Evolutionary conservation across 2,329 filamentous ascomycete species (phyloP).

Genomic region (Teratosphaeria destructans): DNA sequence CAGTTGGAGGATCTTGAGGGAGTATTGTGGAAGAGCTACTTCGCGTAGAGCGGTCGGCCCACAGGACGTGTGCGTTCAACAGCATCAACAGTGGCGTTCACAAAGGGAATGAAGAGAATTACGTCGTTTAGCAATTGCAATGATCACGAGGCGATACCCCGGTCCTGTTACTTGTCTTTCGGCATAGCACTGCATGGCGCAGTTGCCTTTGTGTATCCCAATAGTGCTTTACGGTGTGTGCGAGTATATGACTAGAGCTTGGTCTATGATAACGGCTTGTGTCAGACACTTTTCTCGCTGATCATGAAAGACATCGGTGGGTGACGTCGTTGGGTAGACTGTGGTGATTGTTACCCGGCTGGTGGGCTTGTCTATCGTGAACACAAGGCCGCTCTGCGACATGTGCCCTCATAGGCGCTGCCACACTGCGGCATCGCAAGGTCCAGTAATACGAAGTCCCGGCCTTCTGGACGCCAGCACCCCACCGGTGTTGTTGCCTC

Average conservation of each 20-base stretch:
- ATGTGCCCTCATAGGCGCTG: neutral
- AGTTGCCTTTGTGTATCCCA: neutral
- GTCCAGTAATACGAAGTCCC: neutral
- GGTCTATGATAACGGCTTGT: neutral
- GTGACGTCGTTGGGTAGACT: neutral
- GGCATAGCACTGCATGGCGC: neutral
- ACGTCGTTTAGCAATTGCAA: neutral
- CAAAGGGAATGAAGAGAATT: neutral
- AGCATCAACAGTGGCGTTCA: neutral
- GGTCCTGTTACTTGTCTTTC: neutral
- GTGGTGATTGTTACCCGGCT: neutral
- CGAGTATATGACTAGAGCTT: neutral
- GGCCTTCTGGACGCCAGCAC: neutral
- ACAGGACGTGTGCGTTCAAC: neutral
- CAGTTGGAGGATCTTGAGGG: conserved; percentile 92
- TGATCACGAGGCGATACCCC: neutral
- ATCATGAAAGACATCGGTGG: neutral
- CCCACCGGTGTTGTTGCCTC: neutral
- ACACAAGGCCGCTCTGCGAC: neutral
- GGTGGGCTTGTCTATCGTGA: neutral
- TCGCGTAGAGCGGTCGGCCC: conserved; percentile 49
- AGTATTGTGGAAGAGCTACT: conserved; percentile 99
- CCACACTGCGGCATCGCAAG: neutral
- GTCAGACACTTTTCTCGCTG: neutral
- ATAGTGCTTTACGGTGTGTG: neutral